Percentiles rank a stretch among this genome's conserved stretches.
phyloP scores from a whole-genome alignment of 805 yeast genomes.

The Wickerhamiella allomyrinae region DNA sequence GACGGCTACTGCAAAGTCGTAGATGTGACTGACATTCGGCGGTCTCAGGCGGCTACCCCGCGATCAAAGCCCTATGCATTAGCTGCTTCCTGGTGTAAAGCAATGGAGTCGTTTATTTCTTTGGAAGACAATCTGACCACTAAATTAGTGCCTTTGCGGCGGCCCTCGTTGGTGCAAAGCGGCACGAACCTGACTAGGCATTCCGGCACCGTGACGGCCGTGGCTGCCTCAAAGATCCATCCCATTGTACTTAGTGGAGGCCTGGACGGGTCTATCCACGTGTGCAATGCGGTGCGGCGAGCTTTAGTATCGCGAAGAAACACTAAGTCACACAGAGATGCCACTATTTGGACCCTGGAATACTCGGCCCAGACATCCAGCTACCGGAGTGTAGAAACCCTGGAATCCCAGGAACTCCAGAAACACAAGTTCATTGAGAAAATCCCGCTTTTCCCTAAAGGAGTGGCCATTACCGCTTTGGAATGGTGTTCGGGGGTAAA shows the following conservation, averaged over 20 bases:
- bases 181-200: conserved; percentile 28
- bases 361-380: conserved; percentile 27
- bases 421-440: conserved; percentile 16
- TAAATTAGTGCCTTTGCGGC: conserved; percentile 27
- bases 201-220: conserved; percentile 28
- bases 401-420: conserved; percentile 25
- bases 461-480: conserved; percentile 34
- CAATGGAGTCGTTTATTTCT: conserved; percentile 25
- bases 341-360: conserved; percentile 25
- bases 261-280: conserved; percentile 34
- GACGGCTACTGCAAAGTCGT: conserved; percentile 31
- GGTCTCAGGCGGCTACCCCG: conserved; percentile 8
- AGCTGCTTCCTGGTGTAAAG: conserved; percentile 18
- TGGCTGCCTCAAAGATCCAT: conserved; percentile 31
- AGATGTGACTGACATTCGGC: conserved; percentile 23
- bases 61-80: conserved; percentile 23
- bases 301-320: conserved; percentile 18
- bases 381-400: conserved; percentile 31
- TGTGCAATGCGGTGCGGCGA: conserved; percentile 29
- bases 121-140: conserved; percentile 31
- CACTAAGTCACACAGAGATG: conserved; percentile 15
- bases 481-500: conserved; percentile 43
- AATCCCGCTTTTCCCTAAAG: conserved; percentile 31
- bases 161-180: conserved; percentile 19
- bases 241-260: conserved; percentile 37